phyloP scores from a whole-genome alignment of 1,139 yeast species.

The Scheffersomyces quercinus region DNA sequence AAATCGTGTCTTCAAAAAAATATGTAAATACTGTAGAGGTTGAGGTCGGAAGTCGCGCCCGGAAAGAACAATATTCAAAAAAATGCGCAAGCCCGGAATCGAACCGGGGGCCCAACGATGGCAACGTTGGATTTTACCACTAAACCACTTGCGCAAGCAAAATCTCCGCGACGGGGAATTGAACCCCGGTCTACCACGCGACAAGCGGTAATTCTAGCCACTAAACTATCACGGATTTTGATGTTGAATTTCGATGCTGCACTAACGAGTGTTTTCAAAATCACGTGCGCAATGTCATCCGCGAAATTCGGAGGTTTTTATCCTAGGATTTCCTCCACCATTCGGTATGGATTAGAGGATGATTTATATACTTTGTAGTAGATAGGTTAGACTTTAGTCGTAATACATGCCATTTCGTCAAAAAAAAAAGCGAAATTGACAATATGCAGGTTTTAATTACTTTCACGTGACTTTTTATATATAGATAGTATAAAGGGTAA shows the following conservation, averaged over 20 bases:
- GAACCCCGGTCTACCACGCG: conserved; percentile 73
- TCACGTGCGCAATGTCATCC: background rate
- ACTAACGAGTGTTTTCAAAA: too few species aligned
- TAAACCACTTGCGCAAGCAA: conserved; percentile 15
- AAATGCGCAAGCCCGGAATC: conserved; percentile 14
- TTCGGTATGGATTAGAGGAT: too few species aligned
- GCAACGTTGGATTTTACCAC: conserved; percentile 15
- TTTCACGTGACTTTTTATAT: background rate
- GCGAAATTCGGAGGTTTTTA: background rate
- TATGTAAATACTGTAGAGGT: background rate
- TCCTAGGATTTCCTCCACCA: too few species aligned
- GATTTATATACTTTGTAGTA: too few species aligned
- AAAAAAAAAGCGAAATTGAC: background rate
- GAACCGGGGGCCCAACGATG: conserved; percentile 17
- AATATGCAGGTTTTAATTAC: background rate
- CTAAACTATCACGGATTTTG: conserved; percentile 47
- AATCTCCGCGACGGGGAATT: conserved; percentile 67
- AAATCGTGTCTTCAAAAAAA: background rate
- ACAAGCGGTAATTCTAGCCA: conserved; percentile 51
- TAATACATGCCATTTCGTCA: too few species aligned
- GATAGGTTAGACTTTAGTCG: too few species aligned
- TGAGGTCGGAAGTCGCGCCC: background rate
- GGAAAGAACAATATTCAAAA: background rate
- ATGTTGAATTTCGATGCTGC: too few species aligned
- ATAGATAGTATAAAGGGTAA: too few species aligned